These are phyloP conservation scores for Caryopteris hybrid DNA, from an alignment of 305 asterid genomes.

Conservation along the genomic window DNA sequence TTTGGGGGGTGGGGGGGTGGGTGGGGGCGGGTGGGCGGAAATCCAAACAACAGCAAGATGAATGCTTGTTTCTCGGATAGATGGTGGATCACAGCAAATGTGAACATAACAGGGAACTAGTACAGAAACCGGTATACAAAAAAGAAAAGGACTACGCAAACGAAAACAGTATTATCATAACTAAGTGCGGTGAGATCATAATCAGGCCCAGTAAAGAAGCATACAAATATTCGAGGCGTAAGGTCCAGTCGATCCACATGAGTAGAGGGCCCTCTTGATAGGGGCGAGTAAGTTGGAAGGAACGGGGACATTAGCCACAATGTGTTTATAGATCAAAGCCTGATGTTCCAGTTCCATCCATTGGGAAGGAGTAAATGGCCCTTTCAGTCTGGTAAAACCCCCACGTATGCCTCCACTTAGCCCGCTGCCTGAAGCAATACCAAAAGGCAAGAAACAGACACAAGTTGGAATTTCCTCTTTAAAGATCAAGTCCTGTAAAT, in stretches of 20 bases:
- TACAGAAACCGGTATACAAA: background rate
- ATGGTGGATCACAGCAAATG: too few species aligned
- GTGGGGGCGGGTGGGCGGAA: too few species aligned
- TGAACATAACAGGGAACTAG: background rate
- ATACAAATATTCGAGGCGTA: constrained; percentile 60
- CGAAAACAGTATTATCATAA: background rate
- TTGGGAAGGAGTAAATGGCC: constrained; percentile 89
- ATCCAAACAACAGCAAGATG: too few species aligned
- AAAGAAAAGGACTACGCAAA: background rate
- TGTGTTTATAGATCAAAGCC: constrained; percentile 77
- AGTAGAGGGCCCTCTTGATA: constrained; percentile 58
- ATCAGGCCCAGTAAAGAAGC: constrained; percentile 2
- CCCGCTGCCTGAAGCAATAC: constrained; percentile 40
- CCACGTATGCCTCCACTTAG: constrained; percentile 40
- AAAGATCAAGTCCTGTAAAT: background rate
- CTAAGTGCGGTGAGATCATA: background rate
- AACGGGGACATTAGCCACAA: constrained; percentile 70
- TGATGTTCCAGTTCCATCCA: constrained; percentile 94
- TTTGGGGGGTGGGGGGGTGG: too few species aligned
- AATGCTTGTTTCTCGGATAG: too few species aligned
- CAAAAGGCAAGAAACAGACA: background rate
- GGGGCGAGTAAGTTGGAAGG: constrained; percentile 73
- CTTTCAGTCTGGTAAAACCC: constrained; percentile 43
- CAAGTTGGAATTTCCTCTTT: background rate
- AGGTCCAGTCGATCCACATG: constrained; percentile 51